These are phyloP conservation scores for Geotrichum siamense DNA, from an alignment of 1,139 yeast species.

Conservation along the genomic window DNA sequence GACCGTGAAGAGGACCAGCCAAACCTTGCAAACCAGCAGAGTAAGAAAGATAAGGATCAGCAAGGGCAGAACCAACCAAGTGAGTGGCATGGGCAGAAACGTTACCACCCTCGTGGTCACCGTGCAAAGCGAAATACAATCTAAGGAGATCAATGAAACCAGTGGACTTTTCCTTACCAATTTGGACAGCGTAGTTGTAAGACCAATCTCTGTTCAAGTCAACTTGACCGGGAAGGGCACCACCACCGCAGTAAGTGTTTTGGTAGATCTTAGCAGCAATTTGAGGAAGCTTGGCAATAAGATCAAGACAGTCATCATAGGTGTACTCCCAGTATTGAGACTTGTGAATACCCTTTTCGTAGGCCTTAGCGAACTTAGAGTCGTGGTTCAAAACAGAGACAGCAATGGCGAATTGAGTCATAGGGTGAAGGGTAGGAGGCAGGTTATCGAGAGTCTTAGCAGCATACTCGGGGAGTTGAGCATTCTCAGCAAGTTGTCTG, in stretches of 20 bases:
- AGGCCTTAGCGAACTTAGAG: slow-evolving; percentile 85
- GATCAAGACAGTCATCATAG: slow-evolving; percentile 81
- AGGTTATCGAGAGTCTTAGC: slow-evolving; percentile 73
- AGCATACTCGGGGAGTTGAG: slow-evolving; percentile 76
- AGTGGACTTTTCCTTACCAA: slow-evolving; percentile 72
- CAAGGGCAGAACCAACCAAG: slow-evolving; percentile 90
- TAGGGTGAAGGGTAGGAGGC: slow-evolving; percentile 87
- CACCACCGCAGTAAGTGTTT: slow-evolving; percentile 80
- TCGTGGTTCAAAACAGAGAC: slow-evolving; percentile 86
- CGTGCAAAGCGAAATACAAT: slow-evolving; percentile 88
- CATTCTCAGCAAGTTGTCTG: slow-evolving; percentile 79
- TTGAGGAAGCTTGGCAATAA: slow-evolving; percentile 86
- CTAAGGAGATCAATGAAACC: slow-evolving; percentile 89
- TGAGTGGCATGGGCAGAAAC: slow-evolving; percentile 97
- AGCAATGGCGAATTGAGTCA: slow-evolving; percentile 95
- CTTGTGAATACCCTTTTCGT: slow-evolving; percentile 83
- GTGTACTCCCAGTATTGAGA: slow-evolving; percentile 88
- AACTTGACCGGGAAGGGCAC: slow-evolving; percentile 55
- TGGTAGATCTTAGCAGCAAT: slow-evolving; percentile 93
- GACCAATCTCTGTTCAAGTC: slow-evolving; percentile 81
- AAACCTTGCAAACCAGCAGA: slow-evolving; percentile 95
- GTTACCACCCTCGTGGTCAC: slow-evolving; percentile 98
- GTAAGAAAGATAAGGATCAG: slow-evolving; percentile 86
- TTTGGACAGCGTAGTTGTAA: slow-evolving; percentile 76
- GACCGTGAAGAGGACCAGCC: slow-evolving; percentile 97